Evolutionary conservation across 2,329 filamentous ascomycete genomes (phyloP), one percentile per base, ranked within the genome.

Genomic region (Madurella fahalii): DNA sequence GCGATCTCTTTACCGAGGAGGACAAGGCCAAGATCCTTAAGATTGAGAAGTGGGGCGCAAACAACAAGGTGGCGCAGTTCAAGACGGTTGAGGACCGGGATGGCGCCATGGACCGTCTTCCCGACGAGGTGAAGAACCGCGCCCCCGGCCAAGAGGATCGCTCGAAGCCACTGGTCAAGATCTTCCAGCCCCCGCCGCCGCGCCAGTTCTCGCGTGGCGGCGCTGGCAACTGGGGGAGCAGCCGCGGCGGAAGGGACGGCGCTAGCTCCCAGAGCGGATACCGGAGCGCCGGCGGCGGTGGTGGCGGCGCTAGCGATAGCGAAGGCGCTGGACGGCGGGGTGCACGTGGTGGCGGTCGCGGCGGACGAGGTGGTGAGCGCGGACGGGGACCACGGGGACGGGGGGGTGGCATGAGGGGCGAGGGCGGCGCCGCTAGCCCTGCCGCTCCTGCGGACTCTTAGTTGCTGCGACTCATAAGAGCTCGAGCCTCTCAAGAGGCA

Each of bases 61-160:
- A 84, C 58, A 90, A 90, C 75, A 92, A 87, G 74, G 89, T 96
- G 47, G 90, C 90, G 25, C 86, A 92, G 61, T 97, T 97, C 74
- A 84, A 86, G 68, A 89, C 80, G 2, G 68, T 77, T 2, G 87
- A 95, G 62, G 89, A 95, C 47, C 89, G 93, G 66, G 89, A 92
- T 64, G 83, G 80, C 34, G 90, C 91, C 34, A 80, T 96, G 66
- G 81, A 84, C 41, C 85, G 84, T 60, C 79, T 95, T 55, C 82
- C 90, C 5, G 80, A 85, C 13, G 89, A 94, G 42, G 79, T 86
- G 64, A 93, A 92, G 78, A 88, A 84, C 60, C 81, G 83, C 60
- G 81, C 80, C 40, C 59, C 61, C 2, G 63, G 64, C 17, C 80
- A 83, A 32, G 86, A 86, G 64, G 87, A 90, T 60, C 84, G 89